Evolutionary conservation across 768 basidiomycete species (phyloP).

Genomic region (Cystoderma amianthinum): DNA sequence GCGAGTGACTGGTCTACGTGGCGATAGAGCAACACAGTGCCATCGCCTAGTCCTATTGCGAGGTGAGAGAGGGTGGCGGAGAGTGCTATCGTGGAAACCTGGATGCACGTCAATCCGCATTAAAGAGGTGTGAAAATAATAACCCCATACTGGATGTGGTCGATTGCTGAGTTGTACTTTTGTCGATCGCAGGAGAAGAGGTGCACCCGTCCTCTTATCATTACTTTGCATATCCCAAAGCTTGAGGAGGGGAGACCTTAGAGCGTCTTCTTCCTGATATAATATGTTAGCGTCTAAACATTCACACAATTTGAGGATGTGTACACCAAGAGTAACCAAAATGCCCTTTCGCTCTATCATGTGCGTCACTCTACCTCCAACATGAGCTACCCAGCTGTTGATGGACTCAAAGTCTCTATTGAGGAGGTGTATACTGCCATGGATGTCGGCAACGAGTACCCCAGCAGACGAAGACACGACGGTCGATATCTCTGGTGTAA

Average conservation of each 20-base stretch:
- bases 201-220: slow-evolving; percentile 59
- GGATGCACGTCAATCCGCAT: slow-evolving; percentile 5
- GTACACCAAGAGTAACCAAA: slow-evolving; percentile 83
- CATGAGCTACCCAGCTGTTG: slow-evolving; percentile 76
- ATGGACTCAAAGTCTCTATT: slow-evolving; percentile 66
- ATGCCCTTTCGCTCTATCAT: slow-evolving; percentile 78
- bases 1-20: slow-evolving; percentile 88
- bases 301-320: slow-evolving; percentile 18
- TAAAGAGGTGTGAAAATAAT: neutral
- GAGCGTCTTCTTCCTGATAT: slow-evolving; percentile 65
- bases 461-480: slow-evolving; percentile 58
- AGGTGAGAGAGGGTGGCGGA: slow-evolving; percentile 77
- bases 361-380: slow-evolving; percentile 76
- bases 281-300: neutral
- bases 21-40: slow-evolving; percentile 85
- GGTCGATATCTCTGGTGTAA: slow-evolving; percentile 68
- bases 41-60: slow-evolving; percentile 91
- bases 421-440: slow-evolving; percentile 76
- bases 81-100: slow-evolving; percentile 78
- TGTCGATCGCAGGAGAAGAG: slow-evolving; percentile 62
- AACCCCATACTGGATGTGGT: slow-evolving; percentile 62
- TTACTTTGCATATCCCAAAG: slow-evolving; percentile 81
- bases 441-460: slow-evolving; percentile 76
- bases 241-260: slow-evolving; percentile 67
- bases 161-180: slow-evolving; percentile 72